phyloP scores from a whole-genome alignment of 331 rosid species.

The Dryas integrifolia region DNA sequence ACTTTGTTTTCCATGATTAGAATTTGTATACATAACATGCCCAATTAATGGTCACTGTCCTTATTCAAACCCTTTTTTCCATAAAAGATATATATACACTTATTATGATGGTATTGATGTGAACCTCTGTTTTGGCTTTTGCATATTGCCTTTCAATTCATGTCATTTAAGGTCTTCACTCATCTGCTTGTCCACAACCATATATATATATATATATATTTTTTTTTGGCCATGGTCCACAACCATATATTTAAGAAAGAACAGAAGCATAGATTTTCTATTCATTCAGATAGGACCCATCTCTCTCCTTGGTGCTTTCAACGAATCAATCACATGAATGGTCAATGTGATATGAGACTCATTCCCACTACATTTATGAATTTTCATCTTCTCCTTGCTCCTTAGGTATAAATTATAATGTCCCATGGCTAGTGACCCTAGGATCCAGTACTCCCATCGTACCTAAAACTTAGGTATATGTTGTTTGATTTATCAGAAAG shows the following conservation, averaged over 20 bases:
- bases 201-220: too few species aligned
- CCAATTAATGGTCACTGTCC: background rate
- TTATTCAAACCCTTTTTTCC: background rate
- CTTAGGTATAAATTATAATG: background rate
- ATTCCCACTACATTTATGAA: background rate
- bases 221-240: too few species aligned
- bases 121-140: too few species aligned
- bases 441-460: background rate
- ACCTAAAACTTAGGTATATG: background rate
- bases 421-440: background rate
- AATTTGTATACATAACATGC: background rate
- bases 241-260: background rate
- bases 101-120: too few species aligned
- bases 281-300: background rate
- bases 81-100: background rate
- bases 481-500: background rate
- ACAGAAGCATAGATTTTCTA: background rate
- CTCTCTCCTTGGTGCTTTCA: background rate
- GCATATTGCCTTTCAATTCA: too few species aligned
- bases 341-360: conserved; percentile 2
- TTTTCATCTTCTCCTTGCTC: background rate
- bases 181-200: too few species aligned
- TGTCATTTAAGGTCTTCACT: too few species aligned
- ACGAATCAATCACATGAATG: background rate
- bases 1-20: background rate